Conservation (phyloP, 2,329 filamentous ascomycete genomes). For the Calcarisporium arbuscula region DNA sequence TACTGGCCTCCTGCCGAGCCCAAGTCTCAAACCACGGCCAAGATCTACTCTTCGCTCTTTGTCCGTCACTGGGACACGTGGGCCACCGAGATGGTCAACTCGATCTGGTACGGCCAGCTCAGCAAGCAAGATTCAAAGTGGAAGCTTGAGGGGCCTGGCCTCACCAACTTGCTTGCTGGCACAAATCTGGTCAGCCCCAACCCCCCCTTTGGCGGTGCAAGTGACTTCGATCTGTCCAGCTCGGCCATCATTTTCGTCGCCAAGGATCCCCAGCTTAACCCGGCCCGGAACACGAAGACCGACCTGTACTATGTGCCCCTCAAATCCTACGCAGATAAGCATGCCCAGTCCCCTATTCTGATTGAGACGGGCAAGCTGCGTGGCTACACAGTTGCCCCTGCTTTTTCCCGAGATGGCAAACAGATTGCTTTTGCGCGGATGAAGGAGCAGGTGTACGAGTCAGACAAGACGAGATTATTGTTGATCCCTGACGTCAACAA, state of each 20-base stretch:
- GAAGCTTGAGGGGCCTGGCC: constrained; percentile 33
- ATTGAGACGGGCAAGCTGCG: constrained; percentile 48
- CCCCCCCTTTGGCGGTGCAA: constrained; percentile 69
- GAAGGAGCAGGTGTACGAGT: constrained; percentile 71
- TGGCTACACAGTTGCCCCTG: constrained; percentile 60
- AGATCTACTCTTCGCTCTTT: constrained; percentile 68
- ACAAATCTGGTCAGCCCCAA: constrained; percentile 60
- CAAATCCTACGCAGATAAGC: constrained; percentile 50
- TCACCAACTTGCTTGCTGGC: constrained; percentile 59
- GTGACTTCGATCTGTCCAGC: constrained; percentile 71
- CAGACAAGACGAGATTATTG: constrained; percentile 62
- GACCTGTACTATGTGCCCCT: constrained; percentile 72
- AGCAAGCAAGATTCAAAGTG: constrained; percentile 34
- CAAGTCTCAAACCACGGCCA: constrained; percentile 57
- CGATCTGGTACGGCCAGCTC: constrained; percentile 67
- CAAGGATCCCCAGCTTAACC: constrained; percentile 65
- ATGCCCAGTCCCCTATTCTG: constrained; percentile 44
- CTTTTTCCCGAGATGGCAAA: constrained; percentile 68
- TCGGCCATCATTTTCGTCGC: constrained; percentile 66
- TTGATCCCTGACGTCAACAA: constrained; percentile 56
- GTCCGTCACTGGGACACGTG: constrained; percentile 83
- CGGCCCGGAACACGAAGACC: constrained; percentile 71
- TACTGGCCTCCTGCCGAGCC: constrained; percentile 58
- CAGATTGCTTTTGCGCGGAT: constrained; percentile 74
- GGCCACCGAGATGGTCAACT: constrained; percentile 59